Percentiles rank a stretch among this genome's conserved stretches.
phyloP scores from a whole-genome alignment of 495 filamentous ascomycete species.

The Aspergillus panamensis region DNA sequence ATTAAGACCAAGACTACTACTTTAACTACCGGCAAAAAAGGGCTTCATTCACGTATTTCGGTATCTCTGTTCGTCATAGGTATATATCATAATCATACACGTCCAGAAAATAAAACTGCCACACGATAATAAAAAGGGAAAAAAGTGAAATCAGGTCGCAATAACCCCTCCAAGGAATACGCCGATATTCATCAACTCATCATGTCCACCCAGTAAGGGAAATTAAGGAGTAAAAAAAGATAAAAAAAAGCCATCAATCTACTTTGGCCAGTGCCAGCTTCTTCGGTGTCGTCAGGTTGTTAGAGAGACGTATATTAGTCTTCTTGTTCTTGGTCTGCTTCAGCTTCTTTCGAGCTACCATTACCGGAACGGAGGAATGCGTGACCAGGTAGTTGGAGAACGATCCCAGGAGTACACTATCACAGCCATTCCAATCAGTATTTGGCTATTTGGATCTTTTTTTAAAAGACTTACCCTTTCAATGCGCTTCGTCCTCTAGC shows the following conservation, averaged over 20 bases:
- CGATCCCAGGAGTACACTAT: slow-evolving; percentile 83
- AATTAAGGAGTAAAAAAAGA: slow-evolving; percentile 16
- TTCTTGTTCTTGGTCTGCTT: slow-evolving; percentile 67
- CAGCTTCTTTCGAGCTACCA: slow-evolving; percentile 82
- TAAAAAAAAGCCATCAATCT: slow-evolving; percentile 41
- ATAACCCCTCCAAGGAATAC: slow-evolving; percentile 2
- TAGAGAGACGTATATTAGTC: slow-evolving; percentile 60
- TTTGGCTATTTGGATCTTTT: not conserved
- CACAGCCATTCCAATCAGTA: slow-evolving; percentile 16
- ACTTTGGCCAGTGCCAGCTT: slow-evolving; percentile 64
- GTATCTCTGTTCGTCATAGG: slow-evolving; percentile 5
- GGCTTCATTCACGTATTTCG: not conserved
- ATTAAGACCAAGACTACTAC: no score
- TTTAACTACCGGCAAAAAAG: no score
- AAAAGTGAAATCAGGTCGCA: not conserved
- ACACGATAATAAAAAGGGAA: not conserved
- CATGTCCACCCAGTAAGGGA: slow-evolving; percentile 4
- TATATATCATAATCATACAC: slow-evolving; percentile 18
- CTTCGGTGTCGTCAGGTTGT: slow-evolving; percentile 64
- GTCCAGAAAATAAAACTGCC: slow-evolving; percentile 1
- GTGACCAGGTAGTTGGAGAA: slow-evolving; percentile 97
- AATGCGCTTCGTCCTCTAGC: slow-evolving; percentile 84
- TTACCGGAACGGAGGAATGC: slow-evolving; percentile 93
- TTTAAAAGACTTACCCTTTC: slow-evolving; percentile 67
- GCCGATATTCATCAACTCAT: slow-evolving; percentile 10